Conservation (phyloP, 345 rosid species). For the Eutrema heterophyllum region DNA sequence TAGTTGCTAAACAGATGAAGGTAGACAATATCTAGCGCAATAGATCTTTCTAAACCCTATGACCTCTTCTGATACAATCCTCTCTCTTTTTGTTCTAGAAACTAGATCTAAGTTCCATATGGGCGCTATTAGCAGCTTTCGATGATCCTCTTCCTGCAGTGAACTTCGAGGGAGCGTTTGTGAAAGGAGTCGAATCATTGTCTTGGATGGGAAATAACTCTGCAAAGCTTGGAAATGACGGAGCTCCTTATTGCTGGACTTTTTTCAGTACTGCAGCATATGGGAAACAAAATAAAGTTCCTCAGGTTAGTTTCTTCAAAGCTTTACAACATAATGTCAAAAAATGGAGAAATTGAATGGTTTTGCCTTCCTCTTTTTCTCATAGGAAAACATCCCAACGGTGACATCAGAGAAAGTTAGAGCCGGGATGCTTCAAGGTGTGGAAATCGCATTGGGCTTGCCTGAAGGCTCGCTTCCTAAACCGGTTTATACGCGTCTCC, state of each 20-base stretch:
- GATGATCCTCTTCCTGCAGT: conserved; percentile 71
- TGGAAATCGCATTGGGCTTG: conserved; percentile 64
- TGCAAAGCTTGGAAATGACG: conserved; percentile 43
- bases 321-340: neutral
- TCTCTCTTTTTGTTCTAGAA: conserved; percentile 33
- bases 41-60: neutral
- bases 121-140: conserved; percentile 95
- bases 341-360: neutral
- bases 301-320: conserved; percentile 49
- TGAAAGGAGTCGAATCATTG: conserved; percentile 70
- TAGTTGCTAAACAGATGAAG: conserved; percentile 92
- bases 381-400: conserved; percentile 73
- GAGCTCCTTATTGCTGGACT: conserved; percentile 68
- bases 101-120: conserved; percentile 72
- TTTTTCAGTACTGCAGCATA: conserved; percentile 77
- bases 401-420: conserved; percentile 74
- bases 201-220: conserved; percentile 97
- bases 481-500: conserved; percentile 58
- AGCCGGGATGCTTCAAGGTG: conserved; percentile 68
- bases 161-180: conserved; percentile 82
- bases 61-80: conserved; percentile 4
- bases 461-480: conserved; percentile 56
- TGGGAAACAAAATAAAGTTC: conserved; percentile 86
- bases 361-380: neutral
- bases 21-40: conserved; percentile 28